A percentile compares a stretch with the other conserved stretches of the same genome.
phyloP scores from a whole-genome alignment of 805 yeast genomes.

The Nakazawaea molendinolei region DNA sequence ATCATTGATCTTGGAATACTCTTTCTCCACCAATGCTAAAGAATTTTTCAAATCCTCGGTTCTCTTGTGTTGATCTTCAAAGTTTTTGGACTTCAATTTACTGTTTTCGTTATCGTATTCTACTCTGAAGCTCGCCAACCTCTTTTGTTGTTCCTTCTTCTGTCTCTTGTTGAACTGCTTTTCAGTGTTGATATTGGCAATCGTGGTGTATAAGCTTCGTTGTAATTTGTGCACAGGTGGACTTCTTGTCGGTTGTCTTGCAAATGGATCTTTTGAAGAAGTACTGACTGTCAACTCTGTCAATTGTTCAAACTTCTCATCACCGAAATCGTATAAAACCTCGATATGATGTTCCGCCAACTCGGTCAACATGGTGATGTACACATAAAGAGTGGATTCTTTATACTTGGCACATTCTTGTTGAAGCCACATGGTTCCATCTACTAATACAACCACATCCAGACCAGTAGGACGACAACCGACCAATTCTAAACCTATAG shows the following conservation, averaged over 20 bases:
- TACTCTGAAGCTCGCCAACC: constrained; percentile 39
- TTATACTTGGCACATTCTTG: constrained; percentile 31
- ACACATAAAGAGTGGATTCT: constrained; percentile 10
- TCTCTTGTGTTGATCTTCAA: constrained; percentile 48
- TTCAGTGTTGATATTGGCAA: constrained; percentile 51
- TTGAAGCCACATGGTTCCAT: constrained; percentile 67
- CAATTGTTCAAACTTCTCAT: constrained; percentile 17
- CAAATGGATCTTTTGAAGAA: constrained; percentile 23
- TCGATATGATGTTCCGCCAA: constrained; percentile 57
- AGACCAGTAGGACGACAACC: constrained; percentile 31
- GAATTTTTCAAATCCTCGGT: constrained; percentile 43
- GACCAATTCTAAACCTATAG: constrained; percentile 43
- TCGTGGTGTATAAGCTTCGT: constrained; percentile 59
- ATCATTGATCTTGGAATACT: constrained; percentile 28
- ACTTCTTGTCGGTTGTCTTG: constrained; percentile 27
- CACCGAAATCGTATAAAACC: constrained; percentile 28
- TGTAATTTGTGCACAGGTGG: constrained; percentile 60
- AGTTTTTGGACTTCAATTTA: constrained; percentile 31
- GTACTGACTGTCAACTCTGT: constrained; percentile 8
- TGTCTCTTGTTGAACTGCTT: constrained; percentile 48
- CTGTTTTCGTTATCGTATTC: constrained; percentile 51
- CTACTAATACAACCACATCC: constrained; percentile 42
- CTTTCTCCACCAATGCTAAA: constrained; percentile 32
- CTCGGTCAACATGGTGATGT: constrained; percentile 36
- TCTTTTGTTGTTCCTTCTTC: constrained; percentile 52